These are phyloP conservation scores for Urochloa ruziziensis DNA, from an alignment of 176 grass and related monocot species.

Conservation along the genomic window DNA sequence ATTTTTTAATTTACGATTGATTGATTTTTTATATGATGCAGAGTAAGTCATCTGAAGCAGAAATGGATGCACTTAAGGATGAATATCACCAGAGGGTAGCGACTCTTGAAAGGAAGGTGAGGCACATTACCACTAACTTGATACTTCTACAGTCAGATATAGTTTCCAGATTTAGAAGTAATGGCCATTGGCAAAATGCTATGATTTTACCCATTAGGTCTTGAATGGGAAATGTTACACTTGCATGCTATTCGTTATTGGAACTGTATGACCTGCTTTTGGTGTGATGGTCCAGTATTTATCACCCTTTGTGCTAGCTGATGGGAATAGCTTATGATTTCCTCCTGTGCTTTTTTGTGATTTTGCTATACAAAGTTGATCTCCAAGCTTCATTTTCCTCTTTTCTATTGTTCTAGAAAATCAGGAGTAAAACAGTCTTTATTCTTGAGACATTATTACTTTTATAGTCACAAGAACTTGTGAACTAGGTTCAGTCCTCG, in stretches of 20 bases:
- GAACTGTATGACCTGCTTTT: neutral
- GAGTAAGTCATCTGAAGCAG: conserved; percentile 75
- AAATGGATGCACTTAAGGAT: conserved; percentile 83
- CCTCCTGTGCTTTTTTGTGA: conserved; percentile 7
- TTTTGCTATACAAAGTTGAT: neutral
- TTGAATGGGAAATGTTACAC: neutral
- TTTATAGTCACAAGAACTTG: neutral
- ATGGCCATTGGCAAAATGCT: neutral
- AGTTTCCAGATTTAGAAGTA: conserved; percentile 6
- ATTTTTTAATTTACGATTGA: conserved; percentile 22
- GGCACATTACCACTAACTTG: neutral
- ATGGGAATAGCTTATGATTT: neutral
- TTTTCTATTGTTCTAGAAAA: neutral
- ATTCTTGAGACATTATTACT: neutral
- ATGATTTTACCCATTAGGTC: neutral
- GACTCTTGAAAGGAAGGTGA: conserved; percentile 99
- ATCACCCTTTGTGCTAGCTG: conserved; percentile 1
- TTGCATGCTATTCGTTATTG: conserved; percentile 1
- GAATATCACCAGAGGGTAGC: conserved; percentile 96
- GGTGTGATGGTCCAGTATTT: neutral
- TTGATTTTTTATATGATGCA: conserved; percentile 39
- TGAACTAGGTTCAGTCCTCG: neutral
- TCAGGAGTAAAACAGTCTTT: neutral
- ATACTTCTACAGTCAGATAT: neutral
- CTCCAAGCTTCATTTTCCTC: neutral